A percentile compares a stretch with the other conserved stretches of the same genome.
phyloP scores from a whole-genome alignment of 345 rosid genomes.

The Reutealis trisperma region DNA sequence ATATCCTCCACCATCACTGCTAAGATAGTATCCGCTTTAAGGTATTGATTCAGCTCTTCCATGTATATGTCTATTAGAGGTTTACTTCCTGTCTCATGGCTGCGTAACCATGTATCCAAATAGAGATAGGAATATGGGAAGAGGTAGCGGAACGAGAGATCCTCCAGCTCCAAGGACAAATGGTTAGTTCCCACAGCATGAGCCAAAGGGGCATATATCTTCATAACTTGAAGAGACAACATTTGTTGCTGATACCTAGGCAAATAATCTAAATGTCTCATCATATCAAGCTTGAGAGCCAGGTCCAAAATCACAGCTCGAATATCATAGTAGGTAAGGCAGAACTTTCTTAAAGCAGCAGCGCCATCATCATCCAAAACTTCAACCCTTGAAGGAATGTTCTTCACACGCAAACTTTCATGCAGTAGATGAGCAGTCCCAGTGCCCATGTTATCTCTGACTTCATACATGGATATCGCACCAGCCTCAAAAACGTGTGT shows the following conservation, averaged over 20 bases:
- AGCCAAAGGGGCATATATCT: conserved; percentile 83
- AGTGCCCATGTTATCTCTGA: conserved; percentile 65
- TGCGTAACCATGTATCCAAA: conserved; percentile 75
- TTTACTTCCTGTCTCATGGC: conserved; percentile 62
- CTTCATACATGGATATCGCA: conserved; percentile 57
- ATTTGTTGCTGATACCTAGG: conserved; percentile 74
- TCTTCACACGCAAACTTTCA: conserved; percentile 74
- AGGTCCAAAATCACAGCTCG: conserved; percentile 81
- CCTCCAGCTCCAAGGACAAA: conserved; percentile 83
- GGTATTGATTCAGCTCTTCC: conserved; percentile 61
- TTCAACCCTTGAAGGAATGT: conserved; percentile 60
- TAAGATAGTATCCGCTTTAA: conserved; percentile 55
- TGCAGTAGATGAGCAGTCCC: conserved; percentile 87
- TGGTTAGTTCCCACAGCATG: conserved; percentile 70
- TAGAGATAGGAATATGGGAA: conserved; percentile 83
- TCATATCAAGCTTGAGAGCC: conserved; percentile 75
- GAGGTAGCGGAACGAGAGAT: conserved; percentile 73
- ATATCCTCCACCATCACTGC: conserved; percentile 56
- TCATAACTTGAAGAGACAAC: conserved; percentile 76
- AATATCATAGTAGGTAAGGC: conserved; percentile 83
- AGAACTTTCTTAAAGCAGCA: conserved; percentile 75
- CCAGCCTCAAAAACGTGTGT: conserved; percentile 65
- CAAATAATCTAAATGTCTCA: conserved; percentile 81
- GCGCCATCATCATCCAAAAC: conserved; percentile 78
- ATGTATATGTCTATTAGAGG: conserved; percentile 63